Evolutionary conservation across 108 stramenopile genomes (phyloP), one percentile per base, ranked within the genome.

Genomic region (Pseudonitzschia pungens): DNA sequence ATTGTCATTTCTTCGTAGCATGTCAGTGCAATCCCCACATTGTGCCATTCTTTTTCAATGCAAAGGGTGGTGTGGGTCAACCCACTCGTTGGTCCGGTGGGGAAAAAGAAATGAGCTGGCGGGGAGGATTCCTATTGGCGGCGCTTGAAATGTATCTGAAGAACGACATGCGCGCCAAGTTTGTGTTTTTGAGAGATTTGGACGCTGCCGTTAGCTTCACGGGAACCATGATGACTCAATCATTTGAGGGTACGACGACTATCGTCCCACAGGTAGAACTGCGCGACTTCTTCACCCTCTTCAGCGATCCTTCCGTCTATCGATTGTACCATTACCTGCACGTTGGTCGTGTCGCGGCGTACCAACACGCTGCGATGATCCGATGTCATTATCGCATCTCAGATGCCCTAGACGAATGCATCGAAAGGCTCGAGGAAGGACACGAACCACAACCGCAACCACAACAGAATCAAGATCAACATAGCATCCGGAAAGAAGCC

Each of bases 1-100:
- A 98, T 82, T 96, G 97, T 72, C 95, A 96, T 31, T 98, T 98
- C 72, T 98, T 97, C 73, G 69, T 99, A 48, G 95, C 96, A 44
- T 84, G 88, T 0, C 98, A 99, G 77, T 89, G 82, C 14, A 96
- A 97, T 65, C 94, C 93, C 10, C 79, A 80, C 51, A 72, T 88
- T 33, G 89, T 90, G 4, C 91, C 93, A 5, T 89, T 97, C 75
- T 85, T 98, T 54, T 94, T 89, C 76, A 78, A 87, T 41, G 54
- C 80, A 43, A 92, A 92, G 78, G 96, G 93, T 57, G 89, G 84
- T 26, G 92, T 93, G 2, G 96, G 96, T 6, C 71, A 86, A 26
- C 94, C 95, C 24, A 85, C 84, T 74, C 86, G 95, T 40, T 96
- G 95, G 95, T 87, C 87, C 15, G 77, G 79, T 31, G 84, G 84